Base-by-base conservation (phyloP, 2,329 filamentous ascomycete genomes). In the Fusarium albosuccineum region DNA sequence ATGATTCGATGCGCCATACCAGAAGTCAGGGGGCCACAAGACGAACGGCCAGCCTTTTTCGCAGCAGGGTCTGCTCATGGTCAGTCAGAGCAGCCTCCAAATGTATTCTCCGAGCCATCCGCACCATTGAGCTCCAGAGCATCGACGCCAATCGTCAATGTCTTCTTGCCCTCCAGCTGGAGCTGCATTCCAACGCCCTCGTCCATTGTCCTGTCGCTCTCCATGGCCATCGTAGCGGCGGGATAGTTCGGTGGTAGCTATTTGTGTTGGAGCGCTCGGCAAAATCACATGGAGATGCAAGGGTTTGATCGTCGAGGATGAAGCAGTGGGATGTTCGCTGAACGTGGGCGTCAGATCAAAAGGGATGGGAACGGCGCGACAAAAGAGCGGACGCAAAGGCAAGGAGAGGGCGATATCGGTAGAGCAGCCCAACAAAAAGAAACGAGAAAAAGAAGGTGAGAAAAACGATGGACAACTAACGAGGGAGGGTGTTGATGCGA, bases 91-190 rank as follows among this genome's bases (percentile, higher is more conserved):
- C 22, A 55, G 33, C 17, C 22, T 13, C 17, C 30, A 44, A 6
- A 8, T n/a, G 45, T 44, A 37, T 11, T 51, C 40, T 66, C 60
- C 62, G 57, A 53, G 42, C 56, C 29, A 62, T 63, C 63, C 76
- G 59, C 75, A 81, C 80, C 80, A 57, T 74, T 65, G 22, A 81
- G 55, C 39, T 76, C 65, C 39, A 81, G 70, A 9, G 74, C 70
- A 39, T 75, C 71, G 6, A 68, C 67, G 29, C 73, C 72, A 58
- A 78, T 74, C 10, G 72, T 77, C 60, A 81, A 62, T 41, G 73
- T 74, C 63, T 71, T 75, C 58, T 74, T 73, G 44, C 64, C 75
- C 48, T 73, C 74, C 27, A 81, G 65, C 8, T 62, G 51, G n/a
- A 79, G 69, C 39, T 66, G 70, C 70, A 72, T 68, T 44, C 72